These are phyloP conservation scores for Chromera velia DNA, from an alignment of 73 alveolate genomes.

Conservation along the genomic window DNA sequence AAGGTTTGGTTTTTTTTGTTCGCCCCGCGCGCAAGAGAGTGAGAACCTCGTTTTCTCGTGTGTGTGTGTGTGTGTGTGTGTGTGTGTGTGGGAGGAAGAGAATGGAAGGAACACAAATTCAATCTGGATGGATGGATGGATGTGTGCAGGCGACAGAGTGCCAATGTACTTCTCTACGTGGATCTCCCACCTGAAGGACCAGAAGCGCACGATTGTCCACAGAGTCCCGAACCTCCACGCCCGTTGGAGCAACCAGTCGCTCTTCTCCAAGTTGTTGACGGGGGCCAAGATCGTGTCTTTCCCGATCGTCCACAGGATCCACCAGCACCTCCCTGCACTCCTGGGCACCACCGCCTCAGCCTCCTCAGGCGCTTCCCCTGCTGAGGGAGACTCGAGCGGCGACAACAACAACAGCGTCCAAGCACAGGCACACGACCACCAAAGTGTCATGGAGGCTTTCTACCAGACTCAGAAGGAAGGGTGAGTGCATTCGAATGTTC, in stretches of 20 bases:
- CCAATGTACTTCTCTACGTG: not conserved
- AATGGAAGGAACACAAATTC: too few species aligned
- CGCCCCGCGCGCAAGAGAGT: too few species aligned
- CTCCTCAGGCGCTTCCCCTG: too few species aligned
- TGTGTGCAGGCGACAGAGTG: not conserved
- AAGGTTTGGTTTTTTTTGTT: too few species aligned
- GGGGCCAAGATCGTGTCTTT: not conserved
- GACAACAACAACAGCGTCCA: too few species aligned
- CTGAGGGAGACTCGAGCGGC: too few species aligned
- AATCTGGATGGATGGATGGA: too few species aligned
- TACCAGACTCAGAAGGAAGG: not conserved
- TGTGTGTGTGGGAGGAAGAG: too few species aligned
- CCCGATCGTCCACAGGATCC: not conserved
- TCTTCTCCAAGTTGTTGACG: not conserved
- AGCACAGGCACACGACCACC: not conserved
- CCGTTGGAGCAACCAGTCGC: not conserved
- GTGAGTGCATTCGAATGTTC: too few species aligned
- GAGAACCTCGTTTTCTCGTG: too few species aligned
- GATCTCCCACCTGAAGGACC: not conserved
- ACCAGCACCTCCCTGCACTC: not conserved
- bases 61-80: too few species aligned
- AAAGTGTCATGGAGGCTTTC: not conserved
- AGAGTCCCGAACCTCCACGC: not conserved
- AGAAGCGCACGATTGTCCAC: not conserved
- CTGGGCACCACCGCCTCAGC: too few species aligned